phyloP scores from a whole-genome alignment of 495 filamentous ascomycete species.

The Penicillium subrubescens region DNA sequence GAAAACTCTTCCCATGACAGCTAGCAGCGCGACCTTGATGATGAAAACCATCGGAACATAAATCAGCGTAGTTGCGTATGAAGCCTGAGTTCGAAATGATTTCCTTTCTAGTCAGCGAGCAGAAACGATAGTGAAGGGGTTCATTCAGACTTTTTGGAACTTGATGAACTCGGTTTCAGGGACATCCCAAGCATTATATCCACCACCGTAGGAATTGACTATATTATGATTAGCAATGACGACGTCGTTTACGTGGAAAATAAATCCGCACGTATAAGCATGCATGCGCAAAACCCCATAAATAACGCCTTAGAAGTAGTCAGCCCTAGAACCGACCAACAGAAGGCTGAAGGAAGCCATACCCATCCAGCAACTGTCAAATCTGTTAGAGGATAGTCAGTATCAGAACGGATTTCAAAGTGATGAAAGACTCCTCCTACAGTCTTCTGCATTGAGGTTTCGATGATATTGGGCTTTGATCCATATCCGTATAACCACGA shows the following conservation, averaged over 20 bases:
- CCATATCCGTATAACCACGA: not conserved
- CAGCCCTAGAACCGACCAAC: not conserved
- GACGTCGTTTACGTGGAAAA: not conserved
- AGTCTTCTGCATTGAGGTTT: conserved; percentile 1
- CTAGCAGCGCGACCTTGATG: not conserved
- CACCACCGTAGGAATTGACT: not conserved
- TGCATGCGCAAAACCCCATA: not conserved
- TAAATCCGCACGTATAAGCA: not conserved
- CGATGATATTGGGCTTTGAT: not conserved
- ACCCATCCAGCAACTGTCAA: not conserved
- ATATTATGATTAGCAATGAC: not conserved
- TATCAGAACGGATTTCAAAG: not conserved
- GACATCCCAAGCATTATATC: conserved; percentile 3
- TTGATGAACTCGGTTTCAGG: not conserved
- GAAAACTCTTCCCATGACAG: not conserved
- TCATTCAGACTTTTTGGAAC: not conserved
- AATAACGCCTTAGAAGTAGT: not conserved
- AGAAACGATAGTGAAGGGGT: not conserved
- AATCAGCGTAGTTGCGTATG: not conserved
- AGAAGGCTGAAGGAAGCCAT: not conserved
- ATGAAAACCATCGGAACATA: not conserved
- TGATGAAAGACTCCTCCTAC: not conserved
- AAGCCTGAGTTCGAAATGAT: not conserved
- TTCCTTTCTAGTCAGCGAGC: not conserved
- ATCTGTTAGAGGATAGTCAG: not conserved